Evolutionary conservation across 1,284 basidiomycete species (phyloP).

Genomic region (Schizophyllum amplum): DNA sequence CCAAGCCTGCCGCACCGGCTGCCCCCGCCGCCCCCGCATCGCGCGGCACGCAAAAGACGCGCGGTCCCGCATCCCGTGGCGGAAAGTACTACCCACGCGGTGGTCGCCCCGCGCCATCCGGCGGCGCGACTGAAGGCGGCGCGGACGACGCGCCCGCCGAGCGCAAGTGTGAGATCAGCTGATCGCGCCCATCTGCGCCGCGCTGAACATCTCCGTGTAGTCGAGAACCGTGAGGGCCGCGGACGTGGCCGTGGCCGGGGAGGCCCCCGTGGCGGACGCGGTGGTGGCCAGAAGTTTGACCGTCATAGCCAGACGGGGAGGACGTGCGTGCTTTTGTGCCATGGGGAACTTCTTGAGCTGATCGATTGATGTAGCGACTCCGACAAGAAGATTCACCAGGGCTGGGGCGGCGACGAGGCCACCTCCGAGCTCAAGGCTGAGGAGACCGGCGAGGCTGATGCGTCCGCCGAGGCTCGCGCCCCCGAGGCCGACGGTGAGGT

Average conservation of each 20-base stretch:
- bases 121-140: constrained; percentile 27
- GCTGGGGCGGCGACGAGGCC: constrained; percentile 88
- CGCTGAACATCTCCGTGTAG: constrained; percentile 23
- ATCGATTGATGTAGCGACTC: constrained; percentile 54
- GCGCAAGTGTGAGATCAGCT: constrained; percentile 43
- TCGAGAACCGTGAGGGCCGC: constrained; percentile 33
- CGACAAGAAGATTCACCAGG: constrained; percentile 86
- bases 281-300: constrained; percentile 71
- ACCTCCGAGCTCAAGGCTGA: constrained; percentile 72
- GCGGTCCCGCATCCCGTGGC: constrained; percentile 57
- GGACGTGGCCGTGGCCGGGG: constrained; percentile 37
- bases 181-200: constrained; percentile 9
- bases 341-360: constrained; percentile 5
- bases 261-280: constrained; percentile 33
- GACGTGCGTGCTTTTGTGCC: constrained; percentile 38
- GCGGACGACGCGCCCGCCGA: constrained; percentile 40
- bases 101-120: constrained; percentile 19
- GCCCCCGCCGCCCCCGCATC: constrained; percentile 30
- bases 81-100: constrained; percentile 71
- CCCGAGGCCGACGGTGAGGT: constrained; percentile 31
- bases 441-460: constrained; percentile 54
- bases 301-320: constrained; percentile 80
- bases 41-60: constrained; percentile 35
- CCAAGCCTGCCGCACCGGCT: constrained; percentile 32
- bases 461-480: constrained; percentile 38